Evolutionary conservation across 73 alveolate genomes (phyloP), one percentile per base, ranked within the genome.

Genomic region (Breviolum minutum): DNA sequence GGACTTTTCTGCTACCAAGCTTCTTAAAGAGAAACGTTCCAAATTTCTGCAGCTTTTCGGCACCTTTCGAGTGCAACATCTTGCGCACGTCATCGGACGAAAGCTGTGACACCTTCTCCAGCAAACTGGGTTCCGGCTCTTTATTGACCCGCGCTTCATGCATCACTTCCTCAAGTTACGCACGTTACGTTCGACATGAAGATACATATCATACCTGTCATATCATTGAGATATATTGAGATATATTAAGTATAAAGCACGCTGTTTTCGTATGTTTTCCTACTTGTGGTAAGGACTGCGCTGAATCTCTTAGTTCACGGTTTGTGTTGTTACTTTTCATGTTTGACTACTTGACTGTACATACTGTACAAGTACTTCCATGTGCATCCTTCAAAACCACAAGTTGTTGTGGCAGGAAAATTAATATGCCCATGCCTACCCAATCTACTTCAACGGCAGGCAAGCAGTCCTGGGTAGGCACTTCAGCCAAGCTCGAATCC

Each of bases 401-500:
- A 40, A 40, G 54, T 40, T 40, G 54, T 40, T 40, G 54, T 40
- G 54, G 54, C 54, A 40, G n/a, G n/a, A 40, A 40, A 40, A 40
- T n/a, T n/a, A 40, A 40, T 3, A 40, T 40, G 54, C 54, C 54
- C 54, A 40, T 40, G 54, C 54, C 54, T 40, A 40, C 54, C 54
- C 54, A 40, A 40, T 40, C 54, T 3, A 40, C 54, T 40, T 40
- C 54, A 40, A 40, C 54, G 54, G 54, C 54, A 40, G 54, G 54
- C 54, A 40, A 40, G 82, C 82, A 10, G 64, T 79, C 87, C 87
- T 79, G 87, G 64, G 24, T 11, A n/a, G 87, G 87, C 17, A 79
- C 87, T 32, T 79, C 64, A 12, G 63, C 87, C 24, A 79, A 13
- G 66, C 63, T n/a, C 26, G 62, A 27, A 17, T 0, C 7, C 48